These are phyloP conservation scores for Psilocybe subaeruginosa DNA, from an alignment of 768 basidiomycete species.

Conservation along the genomic window DNA sequence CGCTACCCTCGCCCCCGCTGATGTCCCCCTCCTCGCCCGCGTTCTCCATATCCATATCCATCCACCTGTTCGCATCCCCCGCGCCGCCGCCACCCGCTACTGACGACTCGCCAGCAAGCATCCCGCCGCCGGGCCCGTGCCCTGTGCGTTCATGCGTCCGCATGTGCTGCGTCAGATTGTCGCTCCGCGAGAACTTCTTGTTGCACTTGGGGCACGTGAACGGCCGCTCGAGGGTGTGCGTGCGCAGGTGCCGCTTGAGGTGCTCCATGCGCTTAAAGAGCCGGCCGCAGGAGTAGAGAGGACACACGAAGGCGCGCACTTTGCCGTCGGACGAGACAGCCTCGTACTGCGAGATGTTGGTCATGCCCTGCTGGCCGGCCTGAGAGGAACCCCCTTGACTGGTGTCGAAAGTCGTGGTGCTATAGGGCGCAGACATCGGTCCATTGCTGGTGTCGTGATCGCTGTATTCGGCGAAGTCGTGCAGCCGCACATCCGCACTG, in stretches of 20 bases:
- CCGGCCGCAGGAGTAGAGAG: slow-evolving; percentile 80
- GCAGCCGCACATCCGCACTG: slow-evolving; percentile 35
- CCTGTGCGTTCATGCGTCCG: slow-evolving; percentile 70
- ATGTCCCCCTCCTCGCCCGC: slow-evolving; percentile 23
- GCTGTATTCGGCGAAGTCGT: slow-evolving; percentile 12
- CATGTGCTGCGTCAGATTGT: slow-evolving; percentile 87
- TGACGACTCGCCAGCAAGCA: background rate
- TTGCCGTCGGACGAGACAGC: slow-evolving; percentile 37
- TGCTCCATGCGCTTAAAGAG: slow-evolving; percentile 94
- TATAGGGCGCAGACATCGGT: slow-evolving; percentile 23
- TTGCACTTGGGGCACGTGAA: slow-evolving; percentile 74
- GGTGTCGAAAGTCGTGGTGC: slow-evolving; percentile 28
- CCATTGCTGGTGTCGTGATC: slow-evolving; percentile 15
- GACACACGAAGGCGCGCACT: slow-evolving; percentile 78
- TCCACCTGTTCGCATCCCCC: slow-evolving; percentile 29
- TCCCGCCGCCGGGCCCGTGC: slow-evolving; percentile 9
- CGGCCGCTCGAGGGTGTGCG: slow-evolving; percentile 89
- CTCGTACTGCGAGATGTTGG: slow-evolving; percentile 31
- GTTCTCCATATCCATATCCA: slow-evolving; percentile 19
- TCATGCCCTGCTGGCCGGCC: slow-evolving; percentile 7
- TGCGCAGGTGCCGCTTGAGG: slow-evolving; percentile 83
- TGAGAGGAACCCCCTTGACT: slow-evolving; percentile 21
- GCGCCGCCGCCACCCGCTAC: slow-evolving; percentile 25
- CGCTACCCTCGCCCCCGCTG: slow-evolving; percentile 26
- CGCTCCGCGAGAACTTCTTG: slow-evolving; percentile 86